These are phyloP conservation scores for Xanthoconium stramineum DNA, from an alignment of 768 basidiomycete species.

Conservation along the genomic window DNA sequence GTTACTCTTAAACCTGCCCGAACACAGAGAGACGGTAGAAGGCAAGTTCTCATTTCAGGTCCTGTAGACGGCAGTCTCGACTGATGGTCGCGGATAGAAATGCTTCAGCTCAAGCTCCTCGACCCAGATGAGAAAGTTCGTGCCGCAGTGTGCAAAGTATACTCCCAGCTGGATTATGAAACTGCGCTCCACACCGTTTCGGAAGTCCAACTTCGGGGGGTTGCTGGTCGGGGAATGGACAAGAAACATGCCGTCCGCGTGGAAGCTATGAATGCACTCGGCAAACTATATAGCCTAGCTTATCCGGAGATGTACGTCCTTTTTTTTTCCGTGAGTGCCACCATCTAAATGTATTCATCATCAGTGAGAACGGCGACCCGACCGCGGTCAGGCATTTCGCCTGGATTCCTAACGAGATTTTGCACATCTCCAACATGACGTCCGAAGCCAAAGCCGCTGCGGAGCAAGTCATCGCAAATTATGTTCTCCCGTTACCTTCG, in stretches of 20 bases:
- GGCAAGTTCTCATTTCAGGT: conserved; percentile 42
- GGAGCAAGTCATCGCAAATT: conserved; percentile 67
- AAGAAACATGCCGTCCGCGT: conserved; percentile 72
- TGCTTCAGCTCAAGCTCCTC: conserved; percentile 59
- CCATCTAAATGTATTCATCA: not conserved
- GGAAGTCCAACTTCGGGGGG: conserved; percentile 51
- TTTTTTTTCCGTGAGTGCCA: not conserved
- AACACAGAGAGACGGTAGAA: conserved; percentile 68
- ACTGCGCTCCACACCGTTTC: conserved; percentile 80
- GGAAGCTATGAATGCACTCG: conserved; percentile 76
- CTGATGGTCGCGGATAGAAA: conserved; percentile 37
- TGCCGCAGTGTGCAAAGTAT: conserved; percentile 76
- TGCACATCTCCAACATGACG: conserved; percentile 51
- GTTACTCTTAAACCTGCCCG: conserved; percentile 62
- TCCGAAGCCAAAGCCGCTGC: conserved; percentile 61
- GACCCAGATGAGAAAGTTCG: conserved; percentile 94
- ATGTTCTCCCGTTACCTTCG: conserved; percentile 77
- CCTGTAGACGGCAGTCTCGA: not conserved
- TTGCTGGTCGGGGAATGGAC: conserved; percentile 76
- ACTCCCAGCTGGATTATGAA: conserved; percentile 87
- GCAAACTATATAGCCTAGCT: conserved; percentile 75
- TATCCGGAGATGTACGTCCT: conserved; percentile 82
- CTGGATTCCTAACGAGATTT: conserved; percentile 85
- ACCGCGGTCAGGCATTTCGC: conserved; percentile 76
- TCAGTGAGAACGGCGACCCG: conserved; percentile 76